phyloP scores from a whole-genome alignment of 2,329 filamentous ascomycete genomes.

The Daldinia sp. region DNA sequence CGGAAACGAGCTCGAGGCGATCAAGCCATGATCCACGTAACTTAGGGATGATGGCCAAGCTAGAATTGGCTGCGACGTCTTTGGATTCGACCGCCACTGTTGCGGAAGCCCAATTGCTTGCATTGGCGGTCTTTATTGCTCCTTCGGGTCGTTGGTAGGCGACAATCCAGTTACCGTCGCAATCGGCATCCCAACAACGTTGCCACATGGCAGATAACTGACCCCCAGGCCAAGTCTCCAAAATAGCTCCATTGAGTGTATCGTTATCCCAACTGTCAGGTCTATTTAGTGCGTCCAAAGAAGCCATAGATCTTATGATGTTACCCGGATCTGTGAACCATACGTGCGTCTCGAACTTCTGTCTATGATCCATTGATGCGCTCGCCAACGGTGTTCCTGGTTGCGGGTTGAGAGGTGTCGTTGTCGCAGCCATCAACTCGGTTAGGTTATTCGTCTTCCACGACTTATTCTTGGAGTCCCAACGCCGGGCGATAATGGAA shows the following conservation, averaged over 20 bases:
- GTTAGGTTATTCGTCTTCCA: conserved; percentile 43
- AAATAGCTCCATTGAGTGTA: conserved; percentile 22
- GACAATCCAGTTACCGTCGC: conserved; percentile 35
- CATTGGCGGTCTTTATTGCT: conserved; percentile 40
- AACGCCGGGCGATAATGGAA: conserved; percentile 34
- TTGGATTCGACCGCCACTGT: conserved; percentile 31
- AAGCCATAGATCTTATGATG: conserved; percentile 34
- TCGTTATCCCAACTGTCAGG: conserved; percentile 39
- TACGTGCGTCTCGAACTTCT: conserved; percentile 32
- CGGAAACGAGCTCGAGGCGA: conserved; percentile 33
- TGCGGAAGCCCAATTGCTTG: conserved; percentile 32
- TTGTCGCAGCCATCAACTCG: conserved; percentile 33
- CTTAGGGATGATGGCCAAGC: conserved; percentile 38
- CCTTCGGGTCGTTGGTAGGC: conserved; percentile 42
- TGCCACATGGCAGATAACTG: conserved; percentile 41
- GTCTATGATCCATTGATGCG: conserved; percentile 33
- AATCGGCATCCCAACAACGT: conserved; percentile 25
- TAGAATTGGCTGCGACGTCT: conserved; percentile 36
- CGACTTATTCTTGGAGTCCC: conserved; percentile 36
- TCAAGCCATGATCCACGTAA: conserved; percentile 28
- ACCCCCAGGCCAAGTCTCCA: conserved; percentile 37
- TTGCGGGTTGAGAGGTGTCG: conserved; percentile 31
- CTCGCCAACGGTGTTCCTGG: conserved; percentile 40
- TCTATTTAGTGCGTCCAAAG: conserved; percentile 26
- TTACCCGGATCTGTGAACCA: conserved; percentile 37